Evolutionary conservation across 257 asterid genomes (phyloP).

Genomic region (Avicennia marina): DNA sequence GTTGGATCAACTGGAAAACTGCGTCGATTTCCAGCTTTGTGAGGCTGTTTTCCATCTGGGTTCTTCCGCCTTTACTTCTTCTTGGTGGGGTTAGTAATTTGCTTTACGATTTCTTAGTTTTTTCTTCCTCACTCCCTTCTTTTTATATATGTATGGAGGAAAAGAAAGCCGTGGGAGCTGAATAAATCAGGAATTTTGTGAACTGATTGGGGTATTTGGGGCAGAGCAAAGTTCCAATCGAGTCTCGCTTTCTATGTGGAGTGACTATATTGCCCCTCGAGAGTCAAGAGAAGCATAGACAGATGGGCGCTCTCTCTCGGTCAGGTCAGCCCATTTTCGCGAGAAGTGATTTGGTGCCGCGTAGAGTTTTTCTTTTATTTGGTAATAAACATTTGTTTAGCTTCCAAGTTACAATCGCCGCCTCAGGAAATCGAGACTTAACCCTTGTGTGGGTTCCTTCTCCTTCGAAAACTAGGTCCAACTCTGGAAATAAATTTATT

Average conservation of each 20-base stretch:
- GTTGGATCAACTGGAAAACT: slow-evolving; percentile 55
- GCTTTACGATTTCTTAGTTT: neutral
- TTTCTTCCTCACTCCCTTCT: neutral
- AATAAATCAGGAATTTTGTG: slow-evolving; percentile 19
- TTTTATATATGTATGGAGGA: neutral
- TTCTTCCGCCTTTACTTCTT: slow-evolving; percentile 1
- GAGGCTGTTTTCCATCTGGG: slow-evolving; percentile 37
- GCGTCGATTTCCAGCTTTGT: slow-evolving; percentile 57
- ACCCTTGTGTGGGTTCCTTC: no score
- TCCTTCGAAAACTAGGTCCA: no score
- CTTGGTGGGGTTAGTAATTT: neutral
- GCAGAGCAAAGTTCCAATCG: slow-evolving; percentile 15
- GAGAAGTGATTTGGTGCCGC: no score
- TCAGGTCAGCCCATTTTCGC: no score
- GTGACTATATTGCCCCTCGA: slow-evolving; percentile 17
- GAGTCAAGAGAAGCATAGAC: neutral
- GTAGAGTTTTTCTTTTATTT: no score
- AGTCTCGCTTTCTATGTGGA: neutral
- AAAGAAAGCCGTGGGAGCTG: slow-evolving; percentile 26
- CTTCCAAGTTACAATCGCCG: no score
- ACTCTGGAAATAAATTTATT: no score
- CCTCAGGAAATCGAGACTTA: no score
- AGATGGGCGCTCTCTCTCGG: no score
- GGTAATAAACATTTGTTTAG: no score
- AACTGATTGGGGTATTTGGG: slow-evolving; percentile 16